These are phyloP conservation scores for Neodidymelliopsis sp. DNA, from an alignment of 2,329 filamentous ascomycete species.

Conservation along the genomic window DNA sequence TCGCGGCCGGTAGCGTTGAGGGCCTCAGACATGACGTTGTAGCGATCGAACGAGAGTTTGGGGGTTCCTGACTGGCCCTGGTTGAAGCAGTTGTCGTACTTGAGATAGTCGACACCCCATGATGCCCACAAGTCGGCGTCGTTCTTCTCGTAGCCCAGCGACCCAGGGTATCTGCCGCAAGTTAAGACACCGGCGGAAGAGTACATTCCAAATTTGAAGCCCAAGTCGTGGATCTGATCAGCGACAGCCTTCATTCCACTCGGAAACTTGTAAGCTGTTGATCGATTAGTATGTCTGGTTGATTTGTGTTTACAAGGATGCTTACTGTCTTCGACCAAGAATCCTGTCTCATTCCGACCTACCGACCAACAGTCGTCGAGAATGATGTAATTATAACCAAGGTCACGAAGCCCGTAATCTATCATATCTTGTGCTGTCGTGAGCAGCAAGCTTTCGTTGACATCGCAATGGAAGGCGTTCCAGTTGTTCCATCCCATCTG, in stretches of 20 bases:
- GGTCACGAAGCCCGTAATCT: conserved; percentile 56
- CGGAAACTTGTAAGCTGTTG: conserved; percentile 48
- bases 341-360: conserved; percentile 55
- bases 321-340: conserved; percentile 46
- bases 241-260: conserved; percentile 57
- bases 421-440: conserved; percentile 56
- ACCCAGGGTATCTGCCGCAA: conserved; percentile 52
- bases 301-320: conserved; percentile 25
- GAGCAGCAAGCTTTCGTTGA: conserved; percentile 56
- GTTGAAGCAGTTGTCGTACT: conserved; percentile 67
- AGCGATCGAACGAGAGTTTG: conserved; percentile 56
- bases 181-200: conserved; percentile 56
- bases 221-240: conserved; percentile 57
- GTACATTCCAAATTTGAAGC: conserved; percentile 63
- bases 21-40: conserved; percentile 58
- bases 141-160: conserved; percentile 59
- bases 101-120: conserved; percentile 57
- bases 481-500: conserved; percentile 52
- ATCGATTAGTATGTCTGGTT: not conserved
- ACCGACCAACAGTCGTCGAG: conserved; percentile 63
- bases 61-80: conserved; percentile 59
- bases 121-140: conserved; percentile 62
- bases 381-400: conserved; percentile 60
- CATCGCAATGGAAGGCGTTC: conserved; percentile 53
- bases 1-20: conserved; percentile 55